A percentile compares a stretch with the other conserved stretches of the same genome.
These are phyloP conservation scores for Pythium apleroticum DNA, from an alignment of 352 stramenopile species.

Conservation along the genomic window DNA sequence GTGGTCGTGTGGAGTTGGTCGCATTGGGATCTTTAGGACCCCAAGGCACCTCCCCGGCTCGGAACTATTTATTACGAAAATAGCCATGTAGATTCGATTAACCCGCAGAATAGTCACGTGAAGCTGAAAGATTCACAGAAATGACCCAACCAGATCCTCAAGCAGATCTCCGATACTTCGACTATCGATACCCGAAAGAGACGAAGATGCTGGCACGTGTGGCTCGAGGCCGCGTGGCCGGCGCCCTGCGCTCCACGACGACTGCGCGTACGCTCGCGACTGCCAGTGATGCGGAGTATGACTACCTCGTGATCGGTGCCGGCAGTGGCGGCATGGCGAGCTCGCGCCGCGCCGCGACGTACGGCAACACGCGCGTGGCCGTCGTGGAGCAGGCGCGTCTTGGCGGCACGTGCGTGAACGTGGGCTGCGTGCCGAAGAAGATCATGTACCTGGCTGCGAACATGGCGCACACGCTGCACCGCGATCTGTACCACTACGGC, in stretches of 20 bases:
- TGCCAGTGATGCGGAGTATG: slow-evolving; percentile 38
- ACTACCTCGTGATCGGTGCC: slow-evolving; percentile 92
- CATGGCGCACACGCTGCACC: slow-evolving; percentile 54
- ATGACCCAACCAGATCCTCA: not conserved
- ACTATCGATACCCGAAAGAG: not conserved
- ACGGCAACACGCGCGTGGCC: slow-evolving; percentile 91
- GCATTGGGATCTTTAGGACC: not conserved
- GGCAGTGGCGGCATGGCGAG: slow-evolving; percentile 93
- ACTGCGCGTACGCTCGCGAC: slow-evolving; percentile 4
- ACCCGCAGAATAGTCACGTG: not conserved
- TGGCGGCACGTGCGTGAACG: slow-evolving; percentile 99
- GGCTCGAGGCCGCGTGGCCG: not conserved
- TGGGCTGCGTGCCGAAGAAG: slow-evolving; percentile 99
- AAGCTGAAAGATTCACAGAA: not conserved
- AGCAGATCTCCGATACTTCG: not conserved
- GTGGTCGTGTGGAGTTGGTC: not conserved
- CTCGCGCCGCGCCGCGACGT: slow-evolving; percentile 86
- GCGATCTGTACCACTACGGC: slow-evolving; percentile 56
- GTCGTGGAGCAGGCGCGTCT: slow-evolving; percentile 91
- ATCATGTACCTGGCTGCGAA: slow-evolving; percentile 92
- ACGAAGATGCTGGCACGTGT: slow-evolving; percentile 5
- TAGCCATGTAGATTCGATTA: slow-evolving; percentile 4
- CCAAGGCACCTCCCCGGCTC: not conserved
- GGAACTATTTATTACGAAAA: slow-evolving; percentile 20
- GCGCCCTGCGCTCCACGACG: not conserved